Conservation (phyloP, 176 grass and related monocot genomes). For the Aegilops sharonensis region DNA sequence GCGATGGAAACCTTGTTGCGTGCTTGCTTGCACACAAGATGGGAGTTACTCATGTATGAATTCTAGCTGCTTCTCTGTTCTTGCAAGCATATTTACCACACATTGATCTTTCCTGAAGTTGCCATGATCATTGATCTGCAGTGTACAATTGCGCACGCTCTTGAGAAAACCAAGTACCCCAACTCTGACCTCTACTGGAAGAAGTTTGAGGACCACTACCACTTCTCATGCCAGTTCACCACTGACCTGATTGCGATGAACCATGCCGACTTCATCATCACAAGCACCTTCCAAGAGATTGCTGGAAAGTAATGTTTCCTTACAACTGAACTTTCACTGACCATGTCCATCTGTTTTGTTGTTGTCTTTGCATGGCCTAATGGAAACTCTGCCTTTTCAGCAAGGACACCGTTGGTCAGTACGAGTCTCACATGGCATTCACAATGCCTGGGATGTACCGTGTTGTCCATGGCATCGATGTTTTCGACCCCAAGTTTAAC, state of each 20-base stretch:
- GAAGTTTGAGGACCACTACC: constrained; percentile 98
- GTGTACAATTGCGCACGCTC: constrained; percentile 98
- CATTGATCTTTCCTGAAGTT: constrained; percentile 8
- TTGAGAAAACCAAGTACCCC: constrained; percentile 99
- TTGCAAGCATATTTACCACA: not conserved
- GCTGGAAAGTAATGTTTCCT: constrained; percentile 65
- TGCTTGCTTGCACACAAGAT: constrained; percentile 93
- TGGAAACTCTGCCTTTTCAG: constrained; percentile 46
- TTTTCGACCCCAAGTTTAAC: constrained; percentile 99
- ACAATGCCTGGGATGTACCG: constrained; percentile 95
- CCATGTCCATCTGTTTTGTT: not conserved
- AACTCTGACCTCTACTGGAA: constrained; percentile 99
- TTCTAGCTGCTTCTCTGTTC: not conserved
- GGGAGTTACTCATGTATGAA: constrained; percentile 81
- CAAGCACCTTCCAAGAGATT: constrained; percentile 98
- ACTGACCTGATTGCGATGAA: constrained; percentile 98
- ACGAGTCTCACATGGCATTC: constrained; percentile 94
- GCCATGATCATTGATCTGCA: constrained; percentile 32
- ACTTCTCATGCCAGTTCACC: constrained; percentile 99
- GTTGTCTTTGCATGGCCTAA: constrained; percentile 2
- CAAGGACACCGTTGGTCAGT: constrained; percentile 98
- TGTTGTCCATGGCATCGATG: constrained; percentile 96
- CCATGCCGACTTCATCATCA: constrained; percentile 99
- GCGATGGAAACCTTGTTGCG: constrained; percentile 98
- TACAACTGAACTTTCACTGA: not conserved